phyloP scores from a whole-genome alignment of 495 filamentous ascomycete genomes.

The Trichoderma parareesei region DNA sequence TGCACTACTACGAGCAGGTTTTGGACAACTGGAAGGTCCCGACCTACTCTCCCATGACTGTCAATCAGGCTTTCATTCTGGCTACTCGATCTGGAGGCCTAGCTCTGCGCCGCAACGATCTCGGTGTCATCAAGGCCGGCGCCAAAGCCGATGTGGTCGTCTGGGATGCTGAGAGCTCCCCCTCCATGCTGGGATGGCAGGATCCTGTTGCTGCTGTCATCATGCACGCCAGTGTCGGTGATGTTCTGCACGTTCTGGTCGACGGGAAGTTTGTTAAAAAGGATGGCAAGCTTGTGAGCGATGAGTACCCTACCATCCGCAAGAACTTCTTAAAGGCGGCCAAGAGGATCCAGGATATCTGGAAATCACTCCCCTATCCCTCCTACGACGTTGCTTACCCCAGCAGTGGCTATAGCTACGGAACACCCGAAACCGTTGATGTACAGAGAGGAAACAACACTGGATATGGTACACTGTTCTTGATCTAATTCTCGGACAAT shows the following conservation, averaged over 20 bases:
- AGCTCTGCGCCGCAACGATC: constrained; percentile 35
- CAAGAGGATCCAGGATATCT: constrained; percentile 16
- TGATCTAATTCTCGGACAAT: not conserved
- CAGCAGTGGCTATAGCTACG: not conserved
- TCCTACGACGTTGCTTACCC: not conserved
- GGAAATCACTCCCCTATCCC: constrained; percentile 6
- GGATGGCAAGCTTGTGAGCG: constrained; percentile 11
- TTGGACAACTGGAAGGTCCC: constrained; percentile 31
- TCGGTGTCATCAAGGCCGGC: constrained; percentile 37
- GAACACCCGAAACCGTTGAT: not conserved
- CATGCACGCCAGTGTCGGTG: constrained; percentile 39
- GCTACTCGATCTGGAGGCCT: constrained; percentile 39
- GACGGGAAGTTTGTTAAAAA: constrained; percentile 17
- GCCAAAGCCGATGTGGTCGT: constrained; percentile 44
- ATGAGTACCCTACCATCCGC: constrained; percentile 13
- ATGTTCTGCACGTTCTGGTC: constrained; percentile 34
- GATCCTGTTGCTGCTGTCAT: constrained; percentile 47
- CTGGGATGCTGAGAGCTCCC: constrained; percentile 35
- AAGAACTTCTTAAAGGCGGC: constrained; percentile 16
- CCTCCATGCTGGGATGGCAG: constrained; percentile 38
- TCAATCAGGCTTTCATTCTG: constrained; percentile 42
- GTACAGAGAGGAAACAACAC: constrained; percentile 13
- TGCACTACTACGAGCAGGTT: constrained; percentile 24
- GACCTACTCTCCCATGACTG: constrained; percentile 32
- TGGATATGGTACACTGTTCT: constrained; percentile 11